Conservation (phyloP, 2,329 filamentous ascomycete genomes). For the Dothidotthia symphoricarpi region DNA sequence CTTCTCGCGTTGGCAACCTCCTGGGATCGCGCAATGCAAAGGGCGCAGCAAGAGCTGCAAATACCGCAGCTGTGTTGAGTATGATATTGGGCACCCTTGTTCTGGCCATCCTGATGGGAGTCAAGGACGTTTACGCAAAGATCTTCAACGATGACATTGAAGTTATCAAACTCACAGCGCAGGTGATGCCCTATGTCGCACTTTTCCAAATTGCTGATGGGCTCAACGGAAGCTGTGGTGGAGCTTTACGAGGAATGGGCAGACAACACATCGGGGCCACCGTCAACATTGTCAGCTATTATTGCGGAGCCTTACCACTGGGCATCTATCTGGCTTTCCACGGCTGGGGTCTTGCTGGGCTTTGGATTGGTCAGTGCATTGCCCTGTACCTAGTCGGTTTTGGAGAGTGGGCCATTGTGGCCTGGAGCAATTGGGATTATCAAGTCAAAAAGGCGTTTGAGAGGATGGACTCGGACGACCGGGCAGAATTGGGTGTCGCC, state of each 20-base stretch:
- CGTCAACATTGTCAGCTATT: constrained; percentile 82
- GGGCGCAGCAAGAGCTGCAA: constrained; percentile 70
- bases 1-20: constrained; percentile 74
- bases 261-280: constrained; percentile 79
- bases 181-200: constrained; percentile 82
- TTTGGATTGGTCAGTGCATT: constrained; percentile 80
- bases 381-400: constrained; percentile 72
- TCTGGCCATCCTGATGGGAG: constrained; percentile 66
- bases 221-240: constrained; percentile 80
- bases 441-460: constrained; percentile 71
- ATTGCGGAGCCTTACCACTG: constrained; percentile 74
- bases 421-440: constrained; percentile 71
- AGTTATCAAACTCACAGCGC: constrained; percentile 69
- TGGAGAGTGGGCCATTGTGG: constrained; percentile 77
- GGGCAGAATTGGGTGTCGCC: constrained; percentile 41
- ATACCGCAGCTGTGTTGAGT: constrained; percentile 71
- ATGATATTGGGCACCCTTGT: constrained; percentile 67
- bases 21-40: constrained; percentile 65
- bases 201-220: constrained; percentile 90
- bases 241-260: constrained; percentile 78
- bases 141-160: constrained; percentile 77
- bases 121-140: constrained; percentile 69
- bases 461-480: constrained; percentile 60
- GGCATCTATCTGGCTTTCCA: constrained; percentile 84
- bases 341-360: constrained; percentile 74